A percentile compares a stretch with the other conserved stretches of the same genome.
Conservation (phyloP, 129 eudicot species). For the Tagetes patula region DNA sequence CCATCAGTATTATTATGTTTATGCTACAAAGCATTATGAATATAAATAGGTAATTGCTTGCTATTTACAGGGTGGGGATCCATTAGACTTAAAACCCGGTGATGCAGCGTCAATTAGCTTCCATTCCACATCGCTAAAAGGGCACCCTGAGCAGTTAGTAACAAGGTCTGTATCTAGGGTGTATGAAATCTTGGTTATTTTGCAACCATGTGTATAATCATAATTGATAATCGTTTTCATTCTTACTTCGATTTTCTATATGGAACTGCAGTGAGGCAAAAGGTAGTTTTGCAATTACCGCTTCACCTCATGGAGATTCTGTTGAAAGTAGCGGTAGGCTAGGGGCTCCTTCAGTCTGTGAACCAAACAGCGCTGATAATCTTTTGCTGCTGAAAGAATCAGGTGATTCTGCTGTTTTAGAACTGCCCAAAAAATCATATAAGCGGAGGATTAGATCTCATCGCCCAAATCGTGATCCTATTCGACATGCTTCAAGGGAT, state of each 20-base stretch:
- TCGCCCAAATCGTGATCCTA: constrained; percentile 64
- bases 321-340: constrained; percentile 82
- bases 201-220: background rate
- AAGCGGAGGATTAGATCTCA: constrained; percentile 63
- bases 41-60: constrained; percentile 19
- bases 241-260: background rate
- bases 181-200: background rate
- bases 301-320: constrained; percentile 88
- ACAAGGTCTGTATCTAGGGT: constrained; percentile 47
- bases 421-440: constrained; percentile 67
- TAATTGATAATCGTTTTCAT: constrained; percentile 7
- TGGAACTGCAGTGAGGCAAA: constrained; percentile 68
- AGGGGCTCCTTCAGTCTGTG: constrained; percentile 53
- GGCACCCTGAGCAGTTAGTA: constrained; percentile 62
- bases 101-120: constrained; percentile 64
- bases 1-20: background rate
- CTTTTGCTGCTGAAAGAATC: constrained; percentile 59
- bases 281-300: constrained; percentile 74
- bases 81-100: constrained; percentile 60
- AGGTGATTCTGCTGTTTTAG: constrained; percentile 60
- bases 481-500: constrained; percentile 56
- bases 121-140: constrained; percentile 70
- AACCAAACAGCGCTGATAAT: constrained; percentile 87
- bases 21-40: constrained; percentile 14
- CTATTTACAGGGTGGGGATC: constrained; percentile 78